Percentiles rank a stretch among this genome's conserved stretches.
phyloP scores from a whole-genome alignment of 2,329 filamentous ascomycete genomes.

The Emergomyces africanus region DNA sequence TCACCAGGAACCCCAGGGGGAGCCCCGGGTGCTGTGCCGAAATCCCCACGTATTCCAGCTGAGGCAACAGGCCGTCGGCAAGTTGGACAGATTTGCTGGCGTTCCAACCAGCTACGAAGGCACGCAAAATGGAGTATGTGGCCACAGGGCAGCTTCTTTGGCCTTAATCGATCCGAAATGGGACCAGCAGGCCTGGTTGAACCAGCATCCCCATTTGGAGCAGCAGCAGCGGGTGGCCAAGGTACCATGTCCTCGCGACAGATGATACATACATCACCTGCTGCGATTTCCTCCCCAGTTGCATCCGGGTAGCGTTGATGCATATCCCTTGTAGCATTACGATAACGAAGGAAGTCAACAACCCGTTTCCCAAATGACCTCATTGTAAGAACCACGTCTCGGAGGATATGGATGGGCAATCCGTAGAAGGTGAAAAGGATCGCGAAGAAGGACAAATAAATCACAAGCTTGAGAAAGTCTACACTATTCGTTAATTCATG shows the following conservation, averaged over 20 bases:
- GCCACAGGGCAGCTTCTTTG: conserved; percentile 93
- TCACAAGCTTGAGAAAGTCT: conserved; percentile 83
- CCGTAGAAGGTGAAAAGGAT: conserved; percentile 92
- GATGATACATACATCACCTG: conserved; percentile 93
- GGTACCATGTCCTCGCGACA: conserved; percentile 91
- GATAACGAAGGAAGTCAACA: conserved; percentile 77
- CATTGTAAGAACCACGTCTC: conserved; percentile 88
- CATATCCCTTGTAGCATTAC: conserved; percentile 88
- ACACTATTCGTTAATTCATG: conserved; percentile 5
- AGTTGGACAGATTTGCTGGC: conserved; percentile 93
- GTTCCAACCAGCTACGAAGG: conserved; percentile 90
- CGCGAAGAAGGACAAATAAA: conserved; percentile 85
- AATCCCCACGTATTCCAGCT: conserved; percentile 19
- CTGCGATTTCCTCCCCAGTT: conserved; percentile 66
- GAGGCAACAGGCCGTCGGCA: conserved; percentile 72
- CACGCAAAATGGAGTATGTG: conserved; percentile 93
- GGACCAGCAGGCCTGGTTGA: conserved; percentile 19
- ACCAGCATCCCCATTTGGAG: conserved; percentile 22
- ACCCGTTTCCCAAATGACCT: conserved; percentile 83
- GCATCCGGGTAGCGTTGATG: conserved; percentile 82
- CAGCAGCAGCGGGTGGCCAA: conserved; percentile 47
- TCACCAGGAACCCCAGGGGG: not conserved
- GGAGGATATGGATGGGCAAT: conserved; percentile 89
- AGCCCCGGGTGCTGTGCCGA: conserved; percentile 15
- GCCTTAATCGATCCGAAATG: conserved; percentile 67